Base-by-base conservation (phyloP, 306 rosid genomes). In the Senna siamea region DNA sequence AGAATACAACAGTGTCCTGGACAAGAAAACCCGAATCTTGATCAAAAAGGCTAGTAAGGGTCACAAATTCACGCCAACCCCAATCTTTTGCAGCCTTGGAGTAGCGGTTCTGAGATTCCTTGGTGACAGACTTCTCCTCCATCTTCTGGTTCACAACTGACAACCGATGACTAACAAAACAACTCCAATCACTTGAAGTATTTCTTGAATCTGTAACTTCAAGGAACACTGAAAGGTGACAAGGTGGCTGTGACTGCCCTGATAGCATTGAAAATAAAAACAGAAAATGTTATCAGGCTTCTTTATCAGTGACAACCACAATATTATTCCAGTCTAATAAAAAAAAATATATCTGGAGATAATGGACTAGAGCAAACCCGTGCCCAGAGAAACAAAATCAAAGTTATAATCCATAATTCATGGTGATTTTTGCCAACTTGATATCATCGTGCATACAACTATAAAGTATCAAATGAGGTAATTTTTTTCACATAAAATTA, bases 201-300 rank as follows among this genome's bases (percentile, higher is more conserved):
- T 87, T 95, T 76, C 97, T 87, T 76, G 97, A 87, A 89, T 95
- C 98, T 1, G 99, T 95, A 81, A 92, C 99, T 87, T 95, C 99
- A 79, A 95, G 99, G 81, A 95, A 95, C 63, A 95, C 98, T 55
- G 98, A 95, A 85, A 95, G 99, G 87, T 95, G 99, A 85, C 98
- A 95, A 50, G 99, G 99, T 47, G 99, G 99, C 78, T 95, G 99
- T 84, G 99, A 95, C 98, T 95, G 98, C 97, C 99, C 99, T 95
- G 99, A 70, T 81, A 87, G 85, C 86, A 88, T 63, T 75, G 83
- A 88, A 80, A 40, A 76, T 75, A 84, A 88, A 80, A 40, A 76
- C 70, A 81, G 53, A 37, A 63, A 80, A 75, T 22, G 58, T 80
- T 60, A 85, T 87, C 87, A 93, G 79, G 69, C 52, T 73, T 34